phyloP scores from a whole-genome alignment of 139 green algal genomes.

The Nannochloris sp. region DNA sequence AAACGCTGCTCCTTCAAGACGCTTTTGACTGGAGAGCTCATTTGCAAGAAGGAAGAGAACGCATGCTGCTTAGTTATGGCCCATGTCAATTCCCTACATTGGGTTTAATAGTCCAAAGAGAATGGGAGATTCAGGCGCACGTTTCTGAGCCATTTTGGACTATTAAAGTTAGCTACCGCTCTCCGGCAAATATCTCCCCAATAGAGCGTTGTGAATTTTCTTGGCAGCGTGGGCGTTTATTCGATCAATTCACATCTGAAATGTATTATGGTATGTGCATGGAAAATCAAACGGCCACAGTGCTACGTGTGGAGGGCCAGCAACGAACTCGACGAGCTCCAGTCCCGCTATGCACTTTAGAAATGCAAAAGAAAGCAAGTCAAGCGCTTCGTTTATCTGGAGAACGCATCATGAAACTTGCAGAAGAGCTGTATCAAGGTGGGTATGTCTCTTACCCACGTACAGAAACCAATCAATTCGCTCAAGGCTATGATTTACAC shows the following conservation, averaged over 20 bases:
- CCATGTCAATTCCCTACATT: slow-evolving; percentile 98
- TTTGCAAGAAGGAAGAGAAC: slow-evolving; percentile 5
- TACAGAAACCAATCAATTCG: slow-evolving; percentile 92
- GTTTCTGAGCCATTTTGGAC: slow-evolving; percentile 90
- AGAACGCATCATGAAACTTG: slow-evolving; percentile 86
- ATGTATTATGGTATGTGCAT: slow-evolving; percentile 75
- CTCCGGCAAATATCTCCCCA: neutral
- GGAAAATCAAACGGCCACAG: slow-evolving; percentile 19
- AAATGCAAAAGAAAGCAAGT: slow-evolving; percentile 89
- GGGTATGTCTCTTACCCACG: slow-evolving; percentile 94
- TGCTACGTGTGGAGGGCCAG: slow-evolving; percentile 30
- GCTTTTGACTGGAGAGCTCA: slow-evolving; percentile 61
- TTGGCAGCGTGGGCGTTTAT: slow-evolving; percentile 76
- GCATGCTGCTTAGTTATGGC: slow-evolving; percentile 78
- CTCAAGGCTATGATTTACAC: slow-evolving; percentile 33
- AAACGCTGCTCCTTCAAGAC: slow-evolving; percentile 87
- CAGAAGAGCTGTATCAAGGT: slow-evolving; percentile 95
- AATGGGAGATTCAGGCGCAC: slow-evolving; percentile 91
- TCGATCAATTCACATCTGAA: slow-evolving; percentile 66
- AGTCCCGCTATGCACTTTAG: slow-evolving; percentile 85
- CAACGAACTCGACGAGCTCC: slow-evolving; percentile 56
- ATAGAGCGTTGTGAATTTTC: slow-evolving; percentile 52
- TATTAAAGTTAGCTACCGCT: slow-evolving; percentile 44
- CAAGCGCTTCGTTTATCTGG: slow-evolving; percentile 61
- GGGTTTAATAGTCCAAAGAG: slow-evolving; percentile 91